Evolutionary conservation across 352 stramenopile species (phyloP).

Genomic region (Albugo candida): DNA sequence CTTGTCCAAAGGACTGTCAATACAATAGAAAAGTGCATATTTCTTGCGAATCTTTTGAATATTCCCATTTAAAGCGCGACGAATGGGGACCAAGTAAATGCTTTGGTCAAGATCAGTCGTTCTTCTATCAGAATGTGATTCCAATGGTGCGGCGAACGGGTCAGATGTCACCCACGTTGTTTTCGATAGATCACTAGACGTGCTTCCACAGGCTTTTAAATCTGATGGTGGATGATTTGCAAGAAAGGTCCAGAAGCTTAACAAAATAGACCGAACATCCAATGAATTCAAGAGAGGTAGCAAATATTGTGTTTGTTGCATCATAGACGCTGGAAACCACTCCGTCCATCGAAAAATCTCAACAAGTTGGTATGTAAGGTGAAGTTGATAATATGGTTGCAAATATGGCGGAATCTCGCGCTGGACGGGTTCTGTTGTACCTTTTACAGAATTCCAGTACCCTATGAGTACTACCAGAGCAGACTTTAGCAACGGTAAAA

Average conservation of each 20-base stretch:
- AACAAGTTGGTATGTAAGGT: slow-evolving; percentile 42
- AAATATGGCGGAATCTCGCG: slow-evolving; percentile 64
- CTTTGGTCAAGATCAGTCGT: slow-evolving; percentile 7
- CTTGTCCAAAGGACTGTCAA: too few relatives aligned
- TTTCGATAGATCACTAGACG: not conserved
- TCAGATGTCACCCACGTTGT: not conserved
- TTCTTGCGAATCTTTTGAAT: slow-evolving; percentile 49
- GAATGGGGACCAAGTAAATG: slow-evolving; percentile 57
- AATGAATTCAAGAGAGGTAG: slow-evolving; percentile 39
- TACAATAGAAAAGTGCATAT: slow-evolving; percentile 51
- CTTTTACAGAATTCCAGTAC: slow-evolving; percentile 72
- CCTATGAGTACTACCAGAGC: slow-evolving; percentile 47
- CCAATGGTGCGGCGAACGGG: not conserved
- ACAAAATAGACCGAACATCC: slow-evolving; percentile 59
- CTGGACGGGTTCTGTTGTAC: slow-evolving; percentile 34
- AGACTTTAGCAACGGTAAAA: slow-evolving; percentile 59
- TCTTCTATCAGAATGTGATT: not conserved
- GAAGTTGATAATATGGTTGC: slow-evolving; percentile 49
- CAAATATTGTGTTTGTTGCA: slow-evolving; percentile 25
- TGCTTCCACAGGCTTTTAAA: not conserved
- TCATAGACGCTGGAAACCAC: slow-evolving; percentile 38
- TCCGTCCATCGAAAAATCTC: slow-evolving; percentile 26
- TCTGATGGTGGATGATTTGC: slow-evolving; percentile 39
- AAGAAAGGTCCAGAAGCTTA: slow-evolving; percentile 72
- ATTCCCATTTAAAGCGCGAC: slow-evolving; percentile 57